A percentile compares a stretch with the other conserved stretches of the same genome.
Evolutionary conservation across 1,284 basidiomycete genomes (phyloP).

Genomic region (Boletus sp.): DNA sequence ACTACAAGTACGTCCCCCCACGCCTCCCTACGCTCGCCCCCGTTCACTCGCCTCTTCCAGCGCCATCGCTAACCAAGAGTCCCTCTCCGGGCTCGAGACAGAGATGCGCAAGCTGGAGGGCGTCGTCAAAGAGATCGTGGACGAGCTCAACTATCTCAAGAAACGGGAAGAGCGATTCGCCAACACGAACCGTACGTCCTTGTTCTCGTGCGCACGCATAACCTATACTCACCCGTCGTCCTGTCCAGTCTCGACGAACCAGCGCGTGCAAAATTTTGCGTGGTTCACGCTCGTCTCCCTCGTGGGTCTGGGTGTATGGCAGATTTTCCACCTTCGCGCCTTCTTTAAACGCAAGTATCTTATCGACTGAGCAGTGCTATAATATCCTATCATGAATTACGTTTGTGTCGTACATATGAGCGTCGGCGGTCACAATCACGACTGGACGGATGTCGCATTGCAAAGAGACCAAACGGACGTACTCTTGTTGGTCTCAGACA

Average conservation of each 20-base stretch:
- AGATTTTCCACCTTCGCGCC: conserved; percentile 87
- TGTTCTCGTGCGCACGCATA: not conserved
- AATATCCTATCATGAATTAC: conserved; percentile 7
- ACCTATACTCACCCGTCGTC: conserved; percentile 4
- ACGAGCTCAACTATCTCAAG: conserved; percentile 93
- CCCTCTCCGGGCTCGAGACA: conserved; percentile 90
- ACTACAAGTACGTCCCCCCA: conserved; percentile 80
- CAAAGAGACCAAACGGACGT: too few relatives aligned
- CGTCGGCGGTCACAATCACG: not conserved
- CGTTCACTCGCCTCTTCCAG: conserved; percentile 37
- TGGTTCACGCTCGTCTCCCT: conserved; percentile 83
- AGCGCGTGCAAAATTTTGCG: conserved; percentile 89
- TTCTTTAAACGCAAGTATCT: conserved; percentile 98
- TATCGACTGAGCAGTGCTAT: conserved; percentile 63
- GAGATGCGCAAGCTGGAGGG: conserved; percentile 98
- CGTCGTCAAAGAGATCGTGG: conserved; percentile 89
- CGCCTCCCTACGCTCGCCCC: not conserved
- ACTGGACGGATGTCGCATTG: not conserved
- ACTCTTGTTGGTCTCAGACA: conserved; percentile 7
- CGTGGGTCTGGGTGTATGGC: conserved; percentile 87
- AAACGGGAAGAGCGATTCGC: conserved; percentile 85
- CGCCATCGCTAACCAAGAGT: conserved; percentile 98
- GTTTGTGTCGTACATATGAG: conserved; percentile 3
- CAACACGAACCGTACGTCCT: conserved; percentile 81
- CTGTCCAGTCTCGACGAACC: conserved; percentile 80